Evolutionary conservation across 352 stramenopile genomes (phyloP), one percentile per base, ranked within the genome.

Genomic region (Pythium aristosporum): DNA sequence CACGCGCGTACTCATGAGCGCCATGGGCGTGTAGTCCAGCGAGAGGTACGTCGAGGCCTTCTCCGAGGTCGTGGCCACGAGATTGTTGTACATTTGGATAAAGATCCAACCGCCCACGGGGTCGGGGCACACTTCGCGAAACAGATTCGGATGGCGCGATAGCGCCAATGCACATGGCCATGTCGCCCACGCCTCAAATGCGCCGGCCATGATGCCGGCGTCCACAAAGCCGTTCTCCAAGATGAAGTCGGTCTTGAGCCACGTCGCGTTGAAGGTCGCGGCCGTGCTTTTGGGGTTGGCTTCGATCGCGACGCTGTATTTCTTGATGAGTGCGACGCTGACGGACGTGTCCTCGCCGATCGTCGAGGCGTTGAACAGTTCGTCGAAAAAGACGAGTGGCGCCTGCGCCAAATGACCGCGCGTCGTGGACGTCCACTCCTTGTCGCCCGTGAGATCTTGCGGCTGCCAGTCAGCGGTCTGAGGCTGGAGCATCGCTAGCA

Each of bases 1-100:
- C 1, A 70, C 39, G 6, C 63, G 55, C 28, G 63, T 43, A 2
- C 20, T 65, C 55, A 71, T 60, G 13, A 66, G 64, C 39, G 64
- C 23, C 57, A 63, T 57, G 43, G 64, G 64, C 16, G 64, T 63
- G 57, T 65, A 71, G 16, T 1, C 11, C 13, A 58, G 51, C 57
- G 64, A 65, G 15, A 71, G 43, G 21, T 63, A 71, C 23, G 57
- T 71, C 39, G 56, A 65, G 3, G 57, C 64, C 28, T 71, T 65
- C 44, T 71, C 57, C 8, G 64, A 71, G 16, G 64, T 66, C 43
- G 64, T 71, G 18, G 64, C 64, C 44, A 71, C 64, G 30, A 60
- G 56, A 37, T 71, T 71, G 57, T 70, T 65, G 51, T 49, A 71
- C 43, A 71, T 52, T 36, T 71, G 20, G 20, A 71, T 42, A 1